phyloP scores from a whole-genome alignment of 768 basidiomycete species.

The Calocybe gangraenosa region DNA sequence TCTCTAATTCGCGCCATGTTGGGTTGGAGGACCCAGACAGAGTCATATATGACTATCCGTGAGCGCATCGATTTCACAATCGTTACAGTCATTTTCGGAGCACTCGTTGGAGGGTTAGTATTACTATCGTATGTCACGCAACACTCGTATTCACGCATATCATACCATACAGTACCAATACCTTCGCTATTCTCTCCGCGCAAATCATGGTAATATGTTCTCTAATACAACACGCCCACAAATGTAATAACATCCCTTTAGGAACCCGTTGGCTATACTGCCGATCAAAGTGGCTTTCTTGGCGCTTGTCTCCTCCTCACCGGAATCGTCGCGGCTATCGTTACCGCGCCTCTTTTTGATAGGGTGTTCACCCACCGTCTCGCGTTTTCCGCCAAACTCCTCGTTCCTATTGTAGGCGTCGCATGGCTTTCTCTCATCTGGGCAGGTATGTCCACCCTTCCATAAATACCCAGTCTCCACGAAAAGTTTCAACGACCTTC shows the following conservation, averaged over 20 bases:
- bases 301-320: slow-evolving; percentile 63
- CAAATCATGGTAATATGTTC: slow-evolving; percentile 57
- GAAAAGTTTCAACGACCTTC: slow-evolving; percentile 6
- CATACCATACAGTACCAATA: slow-evolving; percentile 40
- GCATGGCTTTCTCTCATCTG: slow-evolving; percentile 77
- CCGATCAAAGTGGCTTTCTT: slow-evolving; percentile 62
- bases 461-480: background rate
- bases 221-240: too few species aligned
- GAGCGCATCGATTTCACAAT: slow-evolving; percentile 73
- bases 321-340: slow-evolving; percentile 64
- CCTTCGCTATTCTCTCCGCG: slow-evolving; percentile 62
- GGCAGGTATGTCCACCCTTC: slow-evolving; percentile 50
- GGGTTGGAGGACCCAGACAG: slow-evolving; percentile 36
- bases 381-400: slow-evolving; percentile 51
- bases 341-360: slow-evolving; percentile 75
- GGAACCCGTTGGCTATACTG: slow-evolving; percentile 72
- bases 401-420: slow-evolving; percentile 57
- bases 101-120: slow-evolving; percentile 59
- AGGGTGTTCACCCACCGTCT: slow-evolving; percentile 76
- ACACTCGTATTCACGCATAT: background rate
- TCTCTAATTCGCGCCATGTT: slow-evolving; percentile 53
- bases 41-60: slow-evolving; percentile 53
- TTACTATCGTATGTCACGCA: background rate
- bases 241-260: slow-evolving; percentile 21
- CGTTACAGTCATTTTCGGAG: slow-evolving; percentile 55